phyloP scores from a whole-genome alignment of 2,329 filamentous ascomycete species.

The Blumeria graminis region DNA sequence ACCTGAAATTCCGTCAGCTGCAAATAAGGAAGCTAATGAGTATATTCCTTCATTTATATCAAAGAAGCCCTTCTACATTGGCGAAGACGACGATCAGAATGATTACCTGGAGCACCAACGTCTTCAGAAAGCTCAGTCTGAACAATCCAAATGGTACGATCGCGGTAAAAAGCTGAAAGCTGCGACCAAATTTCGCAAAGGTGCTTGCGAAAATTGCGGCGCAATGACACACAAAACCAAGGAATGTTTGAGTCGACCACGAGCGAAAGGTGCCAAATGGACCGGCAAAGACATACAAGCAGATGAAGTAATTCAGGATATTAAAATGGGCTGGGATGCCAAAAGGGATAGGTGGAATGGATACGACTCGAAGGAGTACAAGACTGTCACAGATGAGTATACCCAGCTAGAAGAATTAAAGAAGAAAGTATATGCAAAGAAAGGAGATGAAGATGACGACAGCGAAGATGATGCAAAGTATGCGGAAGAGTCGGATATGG shows the following conservation, averaged over 20 bases:
- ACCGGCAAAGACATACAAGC: conserved; percentile 84
- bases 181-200: conserved; percentile 91
- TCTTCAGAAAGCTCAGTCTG: conserved; percentile 40
- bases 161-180: conserved; percentile 65
- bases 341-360: conserved; percentile 97
- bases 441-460: conserved; percentile 24
- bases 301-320: conserved; percentile 67
- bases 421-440: conserved; percentile 24
- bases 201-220: conserved; percentile 95
- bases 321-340: conserved; percentile 82
- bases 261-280: conserved; percentile 76
- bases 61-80: conserved; percentile 89
- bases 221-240: conserved; percentile 91
- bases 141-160: conserved; percentile 73
- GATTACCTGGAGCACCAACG: conserved; percentile 95
- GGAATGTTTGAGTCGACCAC: conserved; percentile 71
- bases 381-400: conserved; percentile 69
- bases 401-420: conserved; percentile 61
- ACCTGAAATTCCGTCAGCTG: conserved; percentile 16
- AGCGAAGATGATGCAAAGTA: conserved; percentile 47
- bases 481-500: conserved; percentile 92
- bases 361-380: conserved; percentile 77
- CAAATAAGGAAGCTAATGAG: conserved; percentile 77
- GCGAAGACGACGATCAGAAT: conserved; percentile 47
- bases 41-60: conserved; percentile 98